Conservation (phyloP, 768 basidiomycete genomes). For the Heimioporus sp. region DNA sequence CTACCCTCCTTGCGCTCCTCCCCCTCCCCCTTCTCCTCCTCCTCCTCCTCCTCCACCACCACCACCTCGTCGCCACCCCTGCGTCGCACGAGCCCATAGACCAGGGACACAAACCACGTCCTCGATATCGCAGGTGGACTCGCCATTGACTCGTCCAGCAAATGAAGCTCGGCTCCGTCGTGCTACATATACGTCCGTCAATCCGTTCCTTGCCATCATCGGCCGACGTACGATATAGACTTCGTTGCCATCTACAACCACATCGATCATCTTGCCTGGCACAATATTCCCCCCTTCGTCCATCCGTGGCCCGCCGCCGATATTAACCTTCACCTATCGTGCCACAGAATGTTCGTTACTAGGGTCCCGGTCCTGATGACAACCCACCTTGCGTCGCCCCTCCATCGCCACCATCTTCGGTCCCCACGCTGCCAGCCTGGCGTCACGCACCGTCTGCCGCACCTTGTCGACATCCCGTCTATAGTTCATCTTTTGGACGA, state of each 20-base stretch:
- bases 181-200: slow-evolving; percentile 40
- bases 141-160: slow-evolving; percentile 59
- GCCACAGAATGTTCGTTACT: slow-evolving; percentile 8
- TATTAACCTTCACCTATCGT: slow-evolving; percentile 66
- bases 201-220: slow-evolving; percentile 7
- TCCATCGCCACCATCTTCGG: slow-evolving; percentile 62
- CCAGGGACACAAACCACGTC: slow-evolving; percentile 69
- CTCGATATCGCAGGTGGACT: slow-evolving; percentile 51
- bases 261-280: slow-evolving; percentile 60
- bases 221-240: slow-evolving; percentile 68
- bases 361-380: neutral
- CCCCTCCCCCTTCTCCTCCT: slow-evolving; percentile 30
- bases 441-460: slow-evolving; percentile 55
- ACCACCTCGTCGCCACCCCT: slow-evolving; percentile 5
- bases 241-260: slow-evolving; percentile 74
- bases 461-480: slow-evolving; percentile 70
- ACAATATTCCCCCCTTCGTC: slow-evolving; percentile 57
- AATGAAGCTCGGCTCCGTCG: slow-evolving; percentile 55
- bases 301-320: slow-evolving; percentile 48
- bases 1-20: slow-evolving; percentile 40
- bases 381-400: slow-evolving; percentile 65
- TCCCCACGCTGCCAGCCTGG: slow-evolving; percentile 81
- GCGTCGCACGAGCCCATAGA: slow-evolving; percentile 22
- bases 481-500: slow-evolving; percentile 78
- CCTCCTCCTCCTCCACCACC: slow-evolving; percentile 14